Evolutionary conservation across 73 alveolate genomes (phyloP).

Genomic region (Effrenium voratum): DNA sequence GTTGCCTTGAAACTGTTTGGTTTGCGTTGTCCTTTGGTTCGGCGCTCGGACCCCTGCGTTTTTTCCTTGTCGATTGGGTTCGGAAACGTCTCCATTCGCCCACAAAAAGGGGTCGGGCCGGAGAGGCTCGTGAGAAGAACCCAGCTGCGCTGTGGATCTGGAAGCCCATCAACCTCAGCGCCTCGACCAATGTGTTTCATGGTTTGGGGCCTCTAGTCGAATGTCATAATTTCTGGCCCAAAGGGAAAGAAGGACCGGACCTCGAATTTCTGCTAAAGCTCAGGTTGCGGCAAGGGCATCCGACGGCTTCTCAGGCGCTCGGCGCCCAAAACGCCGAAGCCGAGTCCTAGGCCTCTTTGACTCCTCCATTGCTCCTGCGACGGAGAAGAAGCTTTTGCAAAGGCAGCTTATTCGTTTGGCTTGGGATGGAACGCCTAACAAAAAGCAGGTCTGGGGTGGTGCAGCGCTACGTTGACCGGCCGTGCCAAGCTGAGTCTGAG

Average conservation of each 20-base stretch:
- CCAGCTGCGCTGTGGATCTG: constrained; percentile 82
- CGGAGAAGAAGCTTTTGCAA: constrained; percentile 53
- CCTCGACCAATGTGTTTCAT: neutral
- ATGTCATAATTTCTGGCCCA: too few species aligned
- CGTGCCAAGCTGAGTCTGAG: constrained; percentile 20
- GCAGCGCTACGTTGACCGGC: constrained; percentile 96
- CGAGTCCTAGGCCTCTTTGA: constrained; percentile 72
- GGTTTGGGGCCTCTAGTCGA: neutral
- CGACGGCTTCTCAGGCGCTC: constrained; percentile 56
- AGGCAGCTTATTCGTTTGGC: neutral
- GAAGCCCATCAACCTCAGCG: constrained; percentile 87
- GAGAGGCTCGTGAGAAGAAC: constrained; percentile 75
- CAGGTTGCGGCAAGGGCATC: constrained; percentile 87
- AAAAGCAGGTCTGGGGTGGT: constrained; percentile 94
- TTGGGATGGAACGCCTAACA: neutral
- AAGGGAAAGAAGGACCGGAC: too few species aligned
- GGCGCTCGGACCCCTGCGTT: too few species aligned
- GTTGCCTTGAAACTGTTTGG: too few species aligned
- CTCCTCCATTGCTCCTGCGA: constrained; percentile 30
- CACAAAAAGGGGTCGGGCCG: too few species aligned
- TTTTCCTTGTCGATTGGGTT: too few species aligned
- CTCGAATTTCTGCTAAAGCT: neutral
- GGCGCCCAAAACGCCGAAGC: too few species aligned
- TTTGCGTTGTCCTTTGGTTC: too few species aligned
- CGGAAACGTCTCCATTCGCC: too few species aligned